Evolutionary conservation across 2,329 filamentous ascomycete species (phyloP), one percentile per base, ranked within the genome.

Genomic region (Aspergillus phoenicis): DNA sequence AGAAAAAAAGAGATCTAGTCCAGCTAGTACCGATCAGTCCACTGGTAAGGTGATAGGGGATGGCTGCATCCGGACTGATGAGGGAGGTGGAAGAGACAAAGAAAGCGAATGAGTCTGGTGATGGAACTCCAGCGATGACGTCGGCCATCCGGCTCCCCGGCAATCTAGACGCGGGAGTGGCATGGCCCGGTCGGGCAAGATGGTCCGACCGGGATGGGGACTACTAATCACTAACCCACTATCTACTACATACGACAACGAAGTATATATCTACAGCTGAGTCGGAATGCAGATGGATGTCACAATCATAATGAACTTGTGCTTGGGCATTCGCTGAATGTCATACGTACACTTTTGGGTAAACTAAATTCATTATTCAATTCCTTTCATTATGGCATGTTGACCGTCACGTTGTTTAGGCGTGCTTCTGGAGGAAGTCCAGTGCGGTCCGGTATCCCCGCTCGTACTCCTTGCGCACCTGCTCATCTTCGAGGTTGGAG

Each of bases 401-500:
- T 36, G 11, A 36, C 33, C 5, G 11, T 36, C 45, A 17, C 20
- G 17, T 28, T n/a, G 7, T 43, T 62, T 70, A 79, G 61, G 78
- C 68, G 67, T 79, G 71, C 68, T 78, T 67, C 56, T 77, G 71
- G 64, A 80, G 71, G 63, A 79, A 80, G n/a, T 72, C 69, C 49
- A 80, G 62, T 17, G 74, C 69, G 28, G 73, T 75, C 67, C 73
- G 71, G 58, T 81, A 81, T 7, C 77, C 78, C 22, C 76, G 71
- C 71, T 80, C 77, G 58, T 80, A 81, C 60, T 78, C 77, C 66
- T 77, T 77, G 51, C 70, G 70, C 41, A 77, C 76, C 62, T 76
- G 72, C 0, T 70, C 65, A 59, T 80, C 70, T 57, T 78, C 74
- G 55, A 81, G 53, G 53, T 80, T 65, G 55, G 75, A 69, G 36